Evolutionary conservation across 768 basidiomycete genomes (phyloP).

Genomic region (Leccinum obscurum): DNA sequence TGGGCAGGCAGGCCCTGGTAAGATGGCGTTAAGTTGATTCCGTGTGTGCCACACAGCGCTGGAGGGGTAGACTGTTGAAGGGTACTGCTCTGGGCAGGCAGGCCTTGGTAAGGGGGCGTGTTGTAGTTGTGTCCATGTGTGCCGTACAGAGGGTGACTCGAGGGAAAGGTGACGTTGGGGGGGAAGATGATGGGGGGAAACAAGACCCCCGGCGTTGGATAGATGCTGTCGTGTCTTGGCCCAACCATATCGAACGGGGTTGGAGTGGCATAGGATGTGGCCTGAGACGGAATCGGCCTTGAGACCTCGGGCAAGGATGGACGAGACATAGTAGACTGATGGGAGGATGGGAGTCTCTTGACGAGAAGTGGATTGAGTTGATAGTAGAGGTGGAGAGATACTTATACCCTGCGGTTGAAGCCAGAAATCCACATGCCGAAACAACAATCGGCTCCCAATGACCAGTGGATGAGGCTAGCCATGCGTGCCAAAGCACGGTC

Average conservation of each 20-base stretch:
- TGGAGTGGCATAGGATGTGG: neutral
- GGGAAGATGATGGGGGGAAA: neutral
- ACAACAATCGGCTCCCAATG: neutral
- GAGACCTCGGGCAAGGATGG: neutral
- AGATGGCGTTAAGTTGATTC: no score
- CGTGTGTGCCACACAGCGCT: no score
- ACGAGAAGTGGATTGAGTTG: neutral
- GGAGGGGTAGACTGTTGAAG: no score
- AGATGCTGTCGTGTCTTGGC: neutral
- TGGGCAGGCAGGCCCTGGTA: no score
- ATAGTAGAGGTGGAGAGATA: neutral
- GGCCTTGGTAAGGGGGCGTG: no score
- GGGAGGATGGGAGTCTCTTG: neutral
- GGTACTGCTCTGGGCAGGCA: neutral
- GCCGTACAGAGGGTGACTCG: neutral
- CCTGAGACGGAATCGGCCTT: neutral
- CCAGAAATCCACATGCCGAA: neutral
- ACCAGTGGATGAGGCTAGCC: no score
- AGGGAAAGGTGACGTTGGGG: neutral
- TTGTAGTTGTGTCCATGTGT: no score
- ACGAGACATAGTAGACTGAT: neutral
- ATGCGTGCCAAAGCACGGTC: slow-evolving; percentile 5
- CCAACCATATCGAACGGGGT: neutral
- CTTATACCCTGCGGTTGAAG: slow-evolving; percentile 1
- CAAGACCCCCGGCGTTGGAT: neutral